Evolutionary conservation across 768 basidiomycete species (phyloP), one percentile per base, ranked within the genome.

Genomic region (Macrolepiota dolichaula): DNA sequence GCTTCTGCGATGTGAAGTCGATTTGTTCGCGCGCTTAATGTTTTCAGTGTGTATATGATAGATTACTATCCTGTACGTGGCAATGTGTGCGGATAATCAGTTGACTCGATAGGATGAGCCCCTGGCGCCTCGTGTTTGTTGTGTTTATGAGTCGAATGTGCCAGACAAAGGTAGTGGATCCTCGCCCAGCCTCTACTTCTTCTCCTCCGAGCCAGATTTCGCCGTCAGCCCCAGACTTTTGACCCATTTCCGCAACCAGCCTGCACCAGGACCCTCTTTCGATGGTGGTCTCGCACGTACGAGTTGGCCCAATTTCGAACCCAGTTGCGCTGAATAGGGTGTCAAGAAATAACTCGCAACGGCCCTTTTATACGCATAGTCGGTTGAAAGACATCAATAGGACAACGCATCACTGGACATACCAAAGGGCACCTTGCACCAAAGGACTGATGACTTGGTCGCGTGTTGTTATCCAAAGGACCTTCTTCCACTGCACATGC

Each of bases 391-490:
- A 50, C 40, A 7, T 7, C 17, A 19, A 35, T 13, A n/a, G 10
- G 13, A 24, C n/a, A 54, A 7, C 2, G 13, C 1, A 55, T 46
- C 25, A 36, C 27, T 36, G 2, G 32, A 49, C 86, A 66, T 63
- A 89, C 89, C 88, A 89, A 32, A 87, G 69, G 27, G 81, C 76
- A 17, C 89, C 89, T 68, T 90, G 89, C 29, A 88, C 36, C 6
- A 91, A 68, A 4, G 89, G 89, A 60, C 82, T 83, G 64, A 90
- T 72, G 53, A 91, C 74, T 66, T 91, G 88, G 73, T 91, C 89
- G 56, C 85, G 78, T 17, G 80, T 67, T 15, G 89, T 91, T 44
- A 88, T 73, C 82, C 86, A 91, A 19, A 77, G 62, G 9, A 91
- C 74, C 58, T 77, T 76, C 5, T 73, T 73, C 89, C 89, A 91